These are phyloP conservation scores for Colletotrichum sp. DNA, from an alignment of 2,329 filamentous ascomycete species.

Conservation along the genomic window DNA sequence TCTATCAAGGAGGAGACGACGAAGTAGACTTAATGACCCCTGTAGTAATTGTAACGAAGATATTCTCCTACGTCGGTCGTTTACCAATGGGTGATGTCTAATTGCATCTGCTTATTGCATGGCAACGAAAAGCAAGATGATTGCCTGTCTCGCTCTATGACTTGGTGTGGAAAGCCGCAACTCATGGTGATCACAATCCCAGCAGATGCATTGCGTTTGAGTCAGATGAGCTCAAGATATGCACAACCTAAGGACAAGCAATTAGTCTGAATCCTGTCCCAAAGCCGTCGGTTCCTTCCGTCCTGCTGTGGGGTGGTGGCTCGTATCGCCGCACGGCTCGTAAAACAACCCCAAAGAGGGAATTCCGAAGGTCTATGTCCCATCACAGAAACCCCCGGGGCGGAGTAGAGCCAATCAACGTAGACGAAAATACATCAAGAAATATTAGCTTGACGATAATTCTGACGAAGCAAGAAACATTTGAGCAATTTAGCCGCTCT, in stretches of 20 bases:
- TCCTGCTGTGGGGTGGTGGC: neutral
- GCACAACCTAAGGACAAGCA: neutral
- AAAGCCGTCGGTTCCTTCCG: neutral
- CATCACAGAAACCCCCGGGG: too few relatives aligned
- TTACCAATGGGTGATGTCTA: neutral
- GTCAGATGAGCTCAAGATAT: neutral
- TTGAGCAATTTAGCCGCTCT: neutral
- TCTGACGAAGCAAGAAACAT: neutral
- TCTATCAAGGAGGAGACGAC: conserved; percentile 5
- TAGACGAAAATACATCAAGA: too few relatives aligned
- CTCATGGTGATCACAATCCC: neutral
- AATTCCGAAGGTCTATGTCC: neutral
- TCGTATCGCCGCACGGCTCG: neutral
- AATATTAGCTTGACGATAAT: neutral
- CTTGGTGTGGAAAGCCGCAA: neutral
- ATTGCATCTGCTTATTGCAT: neutral
- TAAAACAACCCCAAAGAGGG: neutral
- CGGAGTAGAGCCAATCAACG: too few relatives aligned
- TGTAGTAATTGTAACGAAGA: neutral
- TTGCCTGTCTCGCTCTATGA: neutral
- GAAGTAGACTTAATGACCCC: neutral
- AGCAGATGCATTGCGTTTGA: neutral
- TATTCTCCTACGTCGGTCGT: neutral
- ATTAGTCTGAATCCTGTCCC: neutral
- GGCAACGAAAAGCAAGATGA: neutral